Percentiles rank a stretch among this genome's conserved stretches.
phyloP scores from a whole-genome alignment of 768 basidiomycete genomes.

The Rhizopogon vinicolor region DNA sequence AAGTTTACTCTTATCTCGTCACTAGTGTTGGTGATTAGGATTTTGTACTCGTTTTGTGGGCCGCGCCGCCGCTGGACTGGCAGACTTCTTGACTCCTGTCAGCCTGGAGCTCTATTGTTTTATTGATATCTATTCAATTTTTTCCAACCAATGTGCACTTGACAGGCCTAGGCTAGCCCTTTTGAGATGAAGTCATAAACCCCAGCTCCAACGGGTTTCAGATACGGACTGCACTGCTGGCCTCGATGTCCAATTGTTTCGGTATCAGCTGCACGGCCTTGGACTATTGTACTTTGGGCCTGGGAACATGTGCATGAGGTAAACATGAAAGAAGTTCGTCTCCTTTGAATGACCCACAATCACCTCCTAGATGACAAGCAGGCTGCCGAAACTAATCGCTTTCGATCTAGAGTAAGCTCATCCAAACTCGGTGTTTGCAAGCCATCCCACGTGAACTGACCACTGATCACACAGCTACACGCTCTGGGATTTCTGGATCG shows the following conservation, averaged over 20 bases:
- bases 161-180: no score
- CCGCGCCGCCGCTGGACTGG: background rate
- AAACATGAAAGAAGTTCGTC: background rate
- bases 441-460: background rate
- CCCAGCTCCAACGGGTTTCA: no score
- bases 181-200: no score
- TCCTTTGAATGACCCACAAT: no score
- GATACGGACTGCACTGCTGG: no score
- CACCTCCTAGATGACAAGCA: background rate
- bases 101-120: background rate
- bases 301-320: background rate
- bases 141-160: no score
- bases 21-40: background rate
- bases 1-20: background rate
- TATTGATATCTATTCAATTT: no score
- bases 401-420: constrained; percentile 76
- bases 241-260: no score
- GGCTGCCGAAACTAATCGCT: constrained; percentile 61
- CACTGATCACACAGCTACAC: constrained; percentile 54
- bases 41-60: constrained; percentile 2
- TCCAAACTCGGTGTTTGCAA: background rate
- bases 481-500: constrained; percentile 85
- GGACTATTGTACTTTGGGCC: background rate
- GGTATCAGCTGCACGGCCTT: no score
- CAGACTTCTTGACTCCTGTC: background rate